Evolutionary conservation across 2,329 filamentous ascomycete genomes (phyloP).

Genomic region (Penicillium digitatum): DNA sequence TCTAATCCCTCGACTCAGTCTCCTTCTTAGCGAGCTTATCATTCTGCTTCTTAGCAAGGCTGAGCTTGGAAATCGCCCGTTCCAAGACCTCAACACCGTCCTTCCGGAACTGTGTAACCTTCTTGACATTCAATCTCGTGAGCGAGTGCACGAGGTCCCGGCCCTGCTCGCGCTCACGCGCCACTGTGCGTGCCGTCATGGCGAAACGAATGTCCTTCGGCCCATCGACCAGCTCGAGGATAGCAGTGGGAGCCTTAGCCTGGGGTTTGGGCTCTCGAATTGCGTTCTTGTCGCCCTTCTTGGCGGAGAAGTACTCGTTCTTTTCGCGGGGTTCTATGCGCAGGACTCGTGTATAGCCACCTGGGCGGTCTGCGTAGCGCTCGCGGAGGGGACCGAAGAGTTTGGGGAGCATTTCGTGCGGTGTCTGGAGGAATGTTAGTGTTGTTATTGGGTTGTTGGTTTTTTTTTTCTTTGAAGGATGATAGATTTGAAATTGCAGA

Average conservation of each 20-base stretch:
- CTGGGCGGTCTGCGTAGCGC: conserved; percentile 74
- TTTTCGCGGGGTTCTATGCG: conserved; percentile 80
- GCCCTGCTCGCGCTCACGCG: conserved; percentile 52
- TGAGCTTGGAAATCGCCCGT: conserved; percentile 55
- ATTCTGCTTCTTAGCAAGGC: conserved; percentile 43
- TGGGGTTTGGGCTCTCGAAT: conserved; percentile 35
- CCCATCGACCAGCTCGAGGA: conserved; percentile 92
- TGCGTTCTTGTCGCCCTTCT: conserved; percentile 17
- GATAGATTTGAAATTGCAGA: not conserved
- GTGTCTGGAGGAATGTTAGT: conserved; percentile 31
- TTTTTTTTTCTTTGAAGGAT: not conserved
- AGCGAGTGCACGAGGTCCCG: conserved; percentile 62
- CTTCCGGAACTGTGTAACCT: conserved; percentile 73
- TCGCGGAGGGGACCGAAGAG: conserved; percentile 77
- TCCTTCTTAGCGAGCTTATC: conserved; percentile 32
- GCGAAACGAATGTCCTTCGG: conserved; percentile 91
- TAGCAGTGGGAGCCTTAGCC: conserved; percentile 84
- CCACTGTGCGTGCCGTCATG: conserved; percentile 82
- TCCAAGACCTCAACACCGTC: conserved; percentile 66
- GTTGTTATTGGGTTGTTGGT: not conserved
- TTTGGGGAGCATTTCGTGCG: conserved; percentile 62
- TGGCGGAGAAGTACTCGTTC: conserved; percentile 22
- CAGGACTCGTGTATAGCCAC: conserved; percentile 92
- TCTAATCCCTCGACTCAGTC: conserved; percentile 9
- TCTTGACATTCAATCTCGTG: conserved; percentile 73